These are phyloP conservation scores for Clonostachys solani DNA, from an alignment of 2,329 filamentous ascomycete species.

Conservation along the genomic window DNA sequence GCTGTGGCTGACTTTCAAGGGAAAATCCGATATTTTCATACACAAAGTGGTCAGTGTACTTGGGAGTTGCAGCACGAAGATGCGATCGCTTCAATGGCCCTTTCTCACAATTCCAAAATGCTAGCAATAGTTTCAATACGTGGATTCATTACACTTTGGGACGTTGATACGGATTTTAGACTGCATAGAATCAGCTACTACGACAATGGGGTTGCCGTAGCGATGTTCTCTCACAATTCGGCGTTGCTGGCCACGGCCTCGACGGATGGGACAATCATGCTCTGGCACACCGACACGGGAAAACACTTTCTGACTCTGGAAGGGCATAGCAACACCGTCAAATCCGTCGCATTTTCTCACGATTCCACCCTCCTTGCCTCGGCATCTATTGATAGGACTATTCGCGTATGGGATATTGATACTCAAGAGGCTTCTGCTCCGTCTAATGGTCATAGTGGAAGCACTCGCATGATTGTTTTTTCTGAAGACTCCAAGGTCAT, in stretches of 20 bases:
- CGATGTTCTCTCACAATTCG: not conserved
- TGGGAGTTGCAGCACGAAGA: no score
- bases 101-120: no score
- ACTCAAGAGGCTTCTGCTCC: no score
- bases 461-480: no score
- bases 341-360: not conserved
- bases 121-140: not conserved
- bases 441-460: no score
- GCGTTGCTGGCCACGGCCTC: not conserved
- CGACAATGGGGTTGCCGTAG: not conserved
- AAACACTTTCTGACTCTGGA: slow-evolving; percentile 2
- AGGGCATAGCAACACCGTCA: not conserved
- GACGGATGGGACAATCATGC: not conserved
- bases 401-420: slow-evolving; percentile 1
- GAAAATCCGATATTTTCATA: no score
- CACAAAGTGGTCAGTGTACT: no score
- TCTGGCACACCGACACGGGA: slow-evolving; percentile 6
- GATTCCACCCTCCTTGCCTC: not conserved
- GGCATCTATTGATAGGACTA: not conserved
- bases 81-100: no score
- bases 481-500: no score
- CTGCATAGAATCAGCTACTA: not conserved
- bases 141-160: not conserved
- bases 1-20: no score
- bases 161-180: not conserved